Conservation (phyloP, 2,329 filamentous ascomycete species). For the Allantophomopsis cytisporea region DNA sequence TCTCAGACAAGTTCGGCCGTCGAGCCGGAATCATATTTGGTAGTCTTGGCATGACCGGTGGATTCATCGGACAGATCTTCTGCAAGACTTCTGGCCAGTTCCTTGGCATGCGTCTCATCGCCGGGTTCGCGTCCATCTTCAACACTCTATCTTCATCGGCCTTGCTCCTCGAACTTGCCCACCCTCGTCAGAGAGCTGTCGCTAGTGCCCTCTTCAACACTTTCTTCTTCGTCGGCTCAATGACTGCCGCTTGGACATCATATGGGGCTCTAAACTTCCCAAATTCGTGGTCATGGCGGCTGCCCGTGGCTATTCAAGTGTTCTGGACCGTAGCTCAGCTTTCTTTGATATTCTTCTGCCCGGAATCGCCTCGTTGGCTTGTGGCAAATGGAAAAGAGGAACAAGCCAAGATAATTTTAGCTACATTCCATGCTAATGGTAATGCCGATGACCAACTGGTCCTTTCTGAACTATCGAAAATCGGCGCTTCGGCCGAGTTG, state of each 20-base stretch:
- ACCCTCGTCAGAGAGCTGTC: conserved; percentile 28
- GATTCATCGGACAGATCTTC: conserved; percentile 14
- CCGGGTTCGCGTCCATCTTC: conserved; percentile 6
- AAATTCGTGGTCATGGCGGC: conserved; percentile 11
- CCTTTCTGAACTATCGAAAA: conserved; percentile 17
- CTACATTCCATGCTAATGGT: conserved; percentile 29
- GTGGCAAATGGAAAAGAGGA: conserved; percentile 17
- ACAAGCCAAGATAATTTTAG: conserved; percentile 21
- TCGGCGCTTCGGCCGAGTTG: conserved; percentile 22
- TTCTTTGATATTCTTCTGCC: conserved; percentile 12
- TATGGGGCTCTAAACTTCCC: conserved; percentile 18
- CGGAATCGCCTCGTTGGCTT: conserved; percentile 22
- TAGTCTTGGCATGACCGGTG: conserved; percentile 4
- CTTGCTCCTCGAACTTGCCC: conserved; percentile 21
- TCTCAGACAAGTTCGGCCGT: conserved; percentile 24
- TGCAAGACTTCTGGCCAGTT: conserved; percentile 9
- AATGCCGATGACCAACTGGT: conserved; percentile 21
- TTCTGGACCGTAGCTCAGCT: conserved; percentile 4
- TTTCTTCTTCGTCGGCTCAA: conserved; percentile 8
- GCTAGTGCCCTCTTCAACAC: neutral
- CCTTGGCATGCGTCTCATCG: conserved; percentile 5
- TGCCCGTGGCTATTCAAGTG: conserved; percentile 12
- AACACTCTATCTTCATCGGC: conserved; percentile 21
- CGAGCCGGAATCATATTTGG: conserved; percentile 6
- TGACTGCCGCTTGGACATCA: conserved; percentile 25